Evolutionary conservation across 345 rosid species (phyloP), one percentile per base, ranked within the genome.

Genomic region (Citrus inodora): DNA sequence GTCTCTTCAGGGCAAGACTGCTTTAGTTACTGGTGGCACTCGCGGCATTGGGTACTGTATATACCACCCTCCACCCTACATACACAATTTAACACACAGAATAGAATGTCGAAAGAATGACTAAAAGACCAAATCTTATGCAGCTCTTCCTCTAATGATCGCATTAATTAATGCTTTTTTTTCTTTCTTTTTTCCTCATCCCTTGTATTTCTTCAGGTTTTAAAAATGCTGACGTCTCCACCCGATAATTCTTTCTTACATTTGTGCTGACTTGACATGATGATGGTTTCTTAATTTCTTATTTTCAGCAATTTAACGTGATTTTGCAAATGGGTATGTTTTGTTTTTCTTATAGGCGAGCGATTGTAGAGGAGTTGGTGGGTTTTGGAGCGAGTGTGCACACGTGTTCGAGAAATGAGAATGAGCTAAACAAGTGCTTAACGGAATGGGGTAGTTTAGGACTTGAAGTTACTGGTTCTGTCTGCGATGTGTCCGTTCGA

Each of bases 301-400:
- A 37, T 71, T 62, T 28, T 42, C 21, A 9, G 21, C 17, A 25
- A 59, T 48, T 35, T 60, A 16, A 35, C 11, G 38, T 55, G 60
- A 70, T 51, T 40, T 58, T 76, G 32, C 62, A 38, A 30, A 37
- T 76, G 53, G 81, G n/a, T 80, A 60, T 42, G 28, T 24, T 46
- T 76, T 27, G 62, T 66, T 69, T 46, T 25, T 16, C 78, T 87
- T 46, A 53, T 73, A 94, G 97, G 83, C 87, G 88, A 62, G 97
- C 97, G 27, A 71, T 91, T 65, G 98, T 92, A 83, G 91, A 89
- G 83, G 98, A 93, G 73, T 76, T 94, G 65, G 87, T 76, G 27
- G 88, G 87, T 51, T 85, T 90, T 74, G 98, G 94, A 70, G 97
- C 98, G 61, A 76, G 78, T 76, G 91, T 94, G 65, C 91, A 92